Evolutionary conservation across 345 rosid genomes (phyloP), one percentile per base, ranked within the genome.

Genomic region (Aquilaria malaccensis): DNA sequence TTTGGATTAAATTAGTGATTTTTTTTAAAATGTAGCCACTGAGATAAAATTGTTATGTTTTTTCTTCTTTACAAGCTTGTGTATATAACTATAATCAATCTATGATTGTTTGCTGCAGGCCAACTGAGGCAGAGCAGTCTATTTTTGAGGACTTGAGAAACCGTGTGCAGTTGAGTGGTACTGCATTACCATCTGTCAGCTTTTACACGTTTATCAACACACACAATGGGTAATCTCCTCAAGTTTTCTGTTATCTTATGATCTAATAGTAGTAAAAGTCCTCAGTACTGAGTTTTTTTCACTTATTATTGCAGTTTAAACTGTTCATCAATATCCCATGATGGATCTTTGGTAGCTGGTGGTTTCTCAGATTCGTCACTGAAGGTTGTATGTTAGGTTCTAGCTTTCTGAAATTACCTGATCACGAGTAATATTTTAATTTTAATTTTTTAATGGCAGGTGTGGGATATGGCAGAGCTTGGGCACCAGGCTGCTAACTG

Each of bases 381-480:
- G 67, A 95, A 95, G 97, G 97, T 83, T 57, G 55, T 64, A 37
- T 61, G 11, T 60, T 55, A 15, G 62, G 50, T 60, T 55, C 48
- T 30, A 11, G 10, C 58, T 52, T 56, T n/a, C 49, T 50, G 22
- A 45, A n/a, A 14, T 51, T 67, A 32, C 13, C 30, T 14, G 57
- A 33, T 52, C 64, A 30, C 63, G 75, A 45, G 63, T 61, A 37
- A 37, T 37, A 37, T 37, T n/a, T 67, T 69, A 63, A 76, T 52
- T 64, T 61, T 72, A 45, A 57, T 48, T 63, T 75, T 33, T 75
- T 60, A 66, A 70, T n/a, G 58, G 57, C 75, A 89, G 96, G 87
- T 90, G 63, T 88, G 97, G 99, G 97, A 94, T 76, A 91, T 86
- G 93, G 99, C 96, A 67, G 88, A 88, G 78, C 85, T 83, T 64